Percentiles rank a stretch among this genome's conserved stretches.
Evolutionary conservation across 495 filamentous ascomycete genomes (phyloP).

Genomic region (Tuber brumale): DNA sequence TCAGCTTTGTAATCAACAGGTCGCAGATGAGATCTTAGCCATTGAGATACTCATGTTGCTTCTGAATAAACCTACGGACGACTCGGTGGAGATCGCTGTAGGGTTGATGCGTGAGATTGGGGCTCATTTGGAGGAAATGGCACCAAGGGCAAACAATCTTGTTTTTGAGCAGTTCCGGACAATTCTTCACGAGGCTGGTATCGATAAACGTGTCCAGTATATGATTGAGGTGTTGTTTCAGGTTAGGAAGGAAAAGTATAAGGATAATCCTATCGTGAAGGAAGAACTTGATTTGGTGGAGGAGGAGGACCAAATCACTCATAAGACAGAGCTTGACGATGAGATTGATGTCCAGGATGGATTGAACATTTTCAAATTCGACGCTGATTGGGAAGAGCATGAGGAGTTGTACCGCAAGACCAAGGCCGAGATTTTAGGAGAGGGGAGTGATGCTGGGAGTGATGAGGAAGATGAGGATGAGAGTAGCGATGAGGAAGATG

Average conservation of each 20-base stretch:
- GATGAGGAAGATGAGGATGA: constrained; percentile 67
- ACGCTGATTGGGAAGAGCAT: constrained; percentile 80
- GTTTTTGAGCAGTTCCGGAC: constrained; percentile 94
- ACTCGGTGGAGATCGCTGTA: constrained; percentile 96
- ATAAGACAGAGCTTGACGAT: constrained; percentile 69
- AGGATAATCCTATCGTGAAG: constrained; percentile 82
- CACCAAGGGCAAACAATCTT: constrained; percentile 68
- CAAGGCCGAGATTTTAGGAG: constrained; percentile 89
- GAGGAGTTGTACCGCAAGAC: constrained; percentile 83
- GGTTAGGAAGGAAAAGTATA: constrained; percentile 91
- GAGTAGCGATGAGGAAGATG: constrained; percentile 68
- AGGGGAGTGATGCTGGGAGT: constrained; percentile 68
- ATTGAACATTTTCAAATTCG: constrained; percentile 92
- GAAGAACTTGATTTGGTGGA: constrained; percentile 93
- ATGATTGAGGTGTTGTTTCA: constrained; percentile 99
- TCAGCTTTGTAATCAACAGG: constrained; percentile 89
- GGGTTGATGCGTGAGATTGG: constrained; percentile 85
- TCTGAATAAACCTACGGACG: constrained; percentile 89
- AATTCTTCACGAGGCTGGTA: constrained; percentile 90
- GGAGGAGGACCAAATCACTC: constrained; percentile 96
- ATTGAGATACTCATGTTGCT: constrained; percentile 85
- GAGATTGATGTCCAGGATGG: constrained; percentile 75
- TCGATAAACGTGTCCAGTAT: constrained; percentile 94
- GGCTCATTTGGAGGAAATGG: constrained; percentile 91
- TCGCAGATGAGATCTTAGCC: constrained; percentile 85